Conservation (phyloP, 2,329 filamentous ascomycete genomes). For the Basipetospora chlamydospora region DNA sequence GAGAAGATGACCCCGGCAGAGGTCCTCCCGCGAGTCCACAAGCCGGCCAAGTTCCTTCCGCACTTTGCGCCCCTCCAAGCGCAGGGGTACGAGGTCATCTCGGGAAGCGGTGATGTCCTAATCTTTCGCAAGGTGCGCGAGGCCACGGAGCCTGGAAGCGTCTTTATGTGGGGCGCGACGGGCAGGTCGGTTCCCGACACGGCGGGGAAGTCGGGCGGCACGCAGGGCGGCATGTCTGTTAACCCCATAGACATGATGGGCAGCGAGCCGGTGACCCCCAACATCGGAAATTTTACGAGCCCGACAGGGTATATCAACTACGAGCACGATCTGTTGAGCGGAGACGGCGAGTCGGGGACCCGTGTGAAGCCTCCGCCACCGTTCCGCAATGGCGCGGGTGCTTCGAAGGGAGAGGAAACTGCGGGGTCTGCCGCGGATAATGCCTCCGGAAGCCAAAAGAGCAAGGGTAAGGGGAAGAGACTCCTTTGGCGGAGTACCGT, state of each 20-base stretch:
- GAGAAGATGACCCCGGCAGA: conserved; percentile 41
- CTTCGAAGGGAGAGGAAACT: no score
- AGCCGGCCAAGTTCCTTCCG: conserved; percentile 50
- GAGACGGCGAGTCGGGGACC: conserved; percentile 15
- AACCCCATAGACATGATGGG: conserved; percentile 48
- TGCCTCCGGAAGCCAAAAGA: conserved; percentile 25
- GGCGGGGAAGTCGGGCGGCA: conserved; percentile 5
- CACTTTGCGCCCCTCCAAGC: conserved; percentile 43
- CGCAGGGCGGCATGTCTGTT: conserved; percentile 13
- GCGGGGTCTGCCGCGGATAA: conserved; percentile 31
- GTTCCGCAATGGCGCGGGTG: conserved; percentile 28
- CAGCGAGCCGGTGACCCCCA: conserved; percentile 21
- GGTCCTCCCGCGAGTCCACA: conserved; percentile 42
- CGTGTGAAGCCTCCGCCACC: conserved; percentile 18
- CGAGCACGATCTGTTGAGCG: conserved; percentile 21
- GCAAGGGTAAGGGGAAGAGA: conserved; percentile 20
- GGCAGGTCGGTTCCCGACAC: background rate
- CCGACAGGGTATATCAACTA: conserved; percentile 54
- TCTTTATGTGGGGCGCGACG: conserved; percentile 2
- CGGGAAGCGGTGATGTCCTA: conserved; percentile 46
- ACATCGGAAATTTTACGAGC: conserved; percentile 44
- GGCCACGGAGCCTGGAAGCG: conserved; percentile 7
- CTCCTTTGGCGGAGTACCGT: conserved; percentile 33
- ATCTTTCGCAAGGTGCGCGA: conserved; percentile 47
- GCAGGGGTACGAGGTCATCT: conserved; percentile 52